A percentile compares a stretch with the other conserved stretches of the same genome.
phyloP scores from a whole-genome alignment of 176 grass and related monocot species.

The Oryza longistaminata region DNA sequence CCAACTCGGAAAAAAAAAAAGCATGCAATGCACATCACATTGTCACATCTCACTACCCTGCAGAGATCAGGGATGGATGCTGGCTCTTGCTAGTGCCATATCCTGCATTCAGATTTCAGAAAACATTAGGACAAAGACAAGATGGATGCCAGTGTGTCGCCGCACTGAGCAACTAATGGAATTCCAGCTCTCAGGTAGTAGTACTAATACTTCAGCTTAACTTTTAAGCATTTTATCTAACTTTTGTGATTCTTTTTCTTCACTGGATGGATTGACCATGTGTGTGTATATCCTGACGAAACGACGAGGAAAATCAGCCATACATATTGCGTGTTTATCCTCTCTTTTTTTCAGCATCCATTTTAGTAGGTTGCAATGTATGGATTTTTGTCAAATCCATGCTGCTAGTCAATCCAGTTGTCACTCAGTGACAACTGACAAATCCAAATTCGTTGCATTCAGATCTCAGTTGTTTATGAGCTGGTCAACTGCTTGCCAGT shows the following conservation, averaged over 20 bases:
- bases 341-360: conserved; percentile 1
- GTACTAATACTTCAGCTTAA: neutral
- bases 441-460: neutral
- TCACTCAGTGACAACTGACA: neutral
- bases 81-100: neutral
- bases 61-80: neutral
- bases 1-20: neutral
- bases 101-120: neutral
- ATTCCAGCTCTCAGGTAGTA: conserved; percentile 19
- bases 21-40: neutral
- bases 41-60: neutral
- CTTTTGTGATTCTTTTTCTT: neutral
- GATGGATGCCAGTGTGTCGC: conserved; percentile 2
- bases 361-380: neutral
- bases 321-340: neutral
- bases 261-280: neutral
- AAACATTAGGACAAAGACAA: conserved; percentile 29
- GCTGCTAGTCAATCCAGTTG: conserved; percentile 7
- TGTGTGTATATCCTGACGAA: neutral
- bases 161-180: conserved; percentile 5
- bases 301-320: neutral
- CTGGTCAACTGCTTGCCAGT: conserved; percentile 25
- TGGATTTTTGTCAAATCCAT: neutral
- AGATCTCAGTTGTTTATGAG: neutral
- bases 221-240: neutral